Base-by-base conservation (phyloP, 768 basidiomycete species). In the Lentinula guzmanii region DNA sequence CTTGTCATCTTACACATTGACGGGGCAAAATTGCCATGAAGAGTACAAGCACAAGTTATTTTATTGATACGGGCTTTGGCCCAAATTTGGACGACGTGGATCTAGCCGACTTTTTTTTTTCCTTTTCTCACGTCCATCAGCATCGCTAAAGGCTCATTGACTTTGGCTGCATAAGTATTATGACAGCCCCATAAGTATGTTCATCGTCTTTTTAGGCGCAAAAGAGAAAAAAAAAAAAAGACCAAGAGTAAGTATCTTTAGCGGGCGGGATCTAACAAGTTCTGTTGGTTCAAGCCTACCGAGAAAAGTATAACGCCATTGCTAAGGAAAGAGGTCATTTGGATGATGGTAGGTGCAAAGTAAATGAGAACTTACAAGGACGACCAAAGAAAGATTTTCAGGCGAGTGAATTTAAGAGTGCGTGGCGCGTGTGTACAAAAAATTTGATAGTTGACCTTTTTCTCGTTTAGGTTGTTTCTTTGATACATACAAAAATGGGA, bases 301-400 rank as follows among this genome's bases (percentile, higher is more conserved):
- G n/a, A 54, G 53, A 54, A 54, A 16, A 21, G 34, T 54, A 54
- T 34, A 54, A 54, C 53, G 53, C 33, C 53, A 39, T 54, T 21
- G 53, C 18, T 54, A 54, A 24, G 53, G 34, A 54, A 54, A 54
- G 13, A 0, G 53, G 37, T 54, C 53, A 54, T 39, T 54, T 39
- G 53, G 21, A 52, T 35, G 31, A 52, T 35, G 51, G 37, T 9
- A 56, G 18, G 35, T 13, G 3, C 35, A 56, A 56, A 43, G 41
- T 56, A 41, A 28, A 56, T 56, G 54, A 39, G 54, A 31, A 43
- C 42, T 9, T 58, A 58, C 56, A 58, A 58, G 56, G 45, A 33
- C 42, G 45, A 45, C 56, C 56, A 58, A 58, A 58, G 56, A 43
- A 21, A 41, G 56, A 58, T 35, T 54, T 39, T 39, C 53, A 52